A percentile compares a stretch with the other conserved stretches of the same genome.
Conservation (phyloP, 768 basidiomycete genomes). For the Pleurotus citrinopileatus region DNA sequence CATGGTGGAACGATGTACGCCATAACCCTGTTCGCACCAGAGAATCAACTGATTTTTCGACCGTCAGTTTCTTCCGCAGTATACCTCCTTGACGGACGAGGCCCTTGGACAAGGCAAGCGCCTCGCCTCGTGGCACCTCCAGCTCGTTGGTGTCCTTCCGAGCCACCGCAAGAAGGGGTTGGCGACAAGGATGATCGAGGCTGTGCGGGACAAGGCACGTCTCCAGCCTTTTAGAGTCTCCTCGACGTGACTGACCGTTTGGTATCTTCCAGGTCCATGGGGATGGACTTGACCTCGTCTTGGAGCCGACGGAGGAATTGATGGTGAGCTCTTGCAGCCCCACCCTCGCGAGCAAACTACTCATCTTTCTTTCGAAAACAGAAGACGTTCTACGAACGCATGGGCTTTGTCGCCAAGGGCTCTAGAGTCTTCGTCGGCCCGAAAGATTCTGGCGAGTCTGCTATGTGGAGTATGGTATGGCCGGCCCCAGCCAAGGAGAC, state of each 20-base stretch:
- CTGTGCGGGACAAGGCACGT: slow-evolving; percentile 1
- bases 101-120: slow-evolving; percentile 14
- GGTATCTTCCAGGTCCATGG: neutral
- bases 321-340: neutral
- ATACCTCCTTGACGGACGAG: slow-evolving; percentile 7
- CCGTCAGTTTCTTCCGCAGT: slow-evolving; percentile 6
- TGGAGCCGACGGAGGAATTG: neutral
- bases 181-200: slow-evolving; percentile 14
- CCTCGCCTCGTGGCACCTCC: slow-evolving; percentile 16
- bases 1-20: slow-evolving; percentile 8
- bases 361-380: neutral
- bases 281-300: neutral
- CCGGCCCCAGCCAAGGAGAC: neutral
- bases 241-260: neutral
- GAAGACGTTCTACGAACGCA: neutral
- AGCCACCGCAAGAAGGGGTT: slow-evolving; percentile 13
- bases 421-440: neutral
- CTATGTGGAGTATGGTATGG: slow-evolving; percentile 1
- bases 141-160: slow-evolving; percentile 16
- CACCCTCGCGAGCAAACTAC: neutral
- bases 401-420: slow-evolving; percentile 1
- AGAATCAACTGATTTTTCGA: neutral
- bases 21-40: neutral
- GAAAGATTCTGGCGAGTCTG: neutral
- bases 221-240: neutral